These are phyloP conservation scores for Nymphaea colorata DNA, from an alignment of 164 flowering plant species.

Conservation along the genomic window DNA sequence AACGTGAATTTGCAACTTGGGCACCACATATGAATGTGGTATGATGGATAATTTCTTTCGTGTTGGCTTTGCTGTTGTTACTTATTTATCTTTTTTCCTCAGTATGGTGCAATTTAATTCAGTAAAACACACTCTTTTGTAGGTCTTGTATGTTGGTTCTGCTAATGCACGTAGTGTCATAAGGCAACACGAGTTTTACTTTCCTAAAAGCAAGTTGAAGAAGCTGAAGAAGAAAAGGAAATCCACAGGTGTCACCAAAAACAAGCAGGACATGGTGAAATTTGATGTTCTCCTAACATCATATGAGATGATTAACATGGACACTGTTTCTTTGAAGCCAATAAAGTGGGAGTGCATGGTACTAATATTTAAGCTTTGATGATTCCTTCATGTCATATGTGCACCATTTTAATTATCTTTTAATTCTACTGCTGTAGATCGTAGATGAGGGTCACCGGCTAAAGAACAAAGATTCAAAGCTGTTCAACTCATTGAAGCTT, in stretches of 20 bases:
- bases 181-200: slow-evolving; percentile 72
- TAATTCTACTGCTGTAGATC: slow-evolving; percentile 45
- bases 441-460: slow-evolving; percentile 99
- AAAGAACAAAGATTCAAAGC: slow-evolving; percentile 93
- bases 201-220: slow-evolving; percentile 41
- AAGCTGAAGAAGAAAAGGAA: slow-evolving; percentile 75
- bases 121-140: slow-evolving; percentile 9
- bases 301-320: slow-evolving; percentile 94
- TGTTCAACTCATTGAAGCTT: slow-evolving; percentile 72
- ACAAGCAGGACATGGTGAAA: slow-evolving; percentile 83
- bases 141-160: slow-evolving; percentile 95
- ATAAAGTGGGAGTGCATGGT: slow-evolving; percentile 97
- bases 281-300: slow-evolving; percentile 94
- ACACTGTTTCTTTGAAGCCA: slow-evolving; percentile 60
- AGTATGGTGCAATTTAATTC: too few relatives aligned
- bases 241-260: slow-evolving; percentile 33
- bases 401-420: slow-evolving; percentile 8
- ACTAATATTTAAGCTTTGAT: slow-evolving; percentile 8
- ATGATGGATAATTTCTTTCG: slow-evolving; percentile 21
- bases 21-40: slow-evolving; percentile 99
- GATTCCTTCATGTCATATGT: neutral
- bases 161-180: slow-evolving; percentile 72
- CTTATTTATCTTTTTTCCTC: neutral
- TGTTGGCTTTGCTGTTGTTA: neutral
- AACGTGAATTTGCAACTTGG: slow-evolving; percentile 98